Percentiles rank a stretch among this genome's conserved stretches.
These are phyloP conservation scores for Gnetum montanum DNA, from an alignment of 75 land plant species.

Conservation along the genomic window DNA sequence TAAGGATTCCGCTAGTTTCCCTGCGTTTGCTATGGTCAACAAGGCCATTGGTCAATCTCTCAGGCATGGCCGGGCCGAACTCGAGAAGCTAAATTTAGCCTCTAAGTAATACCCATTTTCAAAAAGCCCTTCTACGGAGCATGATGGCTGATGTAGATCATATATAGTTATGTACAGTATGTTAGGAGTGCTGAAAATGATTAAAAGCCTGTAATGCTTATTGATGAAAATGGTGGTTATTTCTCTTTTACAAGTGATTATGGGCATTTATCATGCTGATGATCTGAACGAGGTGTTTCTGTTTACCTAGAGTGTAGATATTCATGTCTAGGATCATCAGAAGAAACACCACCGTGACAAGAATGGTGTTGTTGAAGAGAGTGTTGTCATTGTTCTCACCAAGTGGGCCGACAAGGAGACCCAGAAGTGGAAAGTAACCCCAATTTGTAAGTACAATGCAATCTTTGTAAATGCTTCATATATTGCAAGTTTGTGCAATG, in stretches of 20 bases:
- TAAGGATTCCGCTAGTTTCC: constrained; percentile 53
- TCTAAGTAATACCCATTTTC: no score
- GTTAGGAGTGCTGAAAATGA: no score
- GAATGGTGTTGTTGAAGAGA: not conserved
- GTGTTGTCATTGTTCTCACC: not conserved
- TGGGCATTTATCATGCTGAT: not conserved
- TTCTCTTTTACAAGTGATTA: not conserved
- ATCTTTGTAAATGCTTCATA: not conserved
- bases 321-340: no score
- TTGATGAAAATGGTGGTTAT: not conserved
- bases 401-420: constrained; percentile 22
- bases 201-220: no score
- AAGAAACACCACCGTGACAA: not conserved
- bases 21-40: constrained; percentile 60
- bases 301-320: constrained; percentile 7
- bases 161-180: no score
- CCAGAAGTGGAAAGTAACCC: constrained; percentile 21
- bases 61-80: constrained; percentile 15
- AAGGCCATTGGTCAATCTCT: constrained; percentile 60
- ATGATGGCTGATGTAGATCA: no score
- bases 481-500: no score
- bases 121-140: no score
- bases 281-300: constrained; percentile 10
- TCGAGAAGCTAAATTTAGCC: not conserved
- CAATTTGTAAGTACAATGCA: constrained; percentile 13